These are phyloP conservation scores for Trifolium dubium DNA, from an alignment of 306 rosid genomes.

Conservation along the genomic window DNA sequence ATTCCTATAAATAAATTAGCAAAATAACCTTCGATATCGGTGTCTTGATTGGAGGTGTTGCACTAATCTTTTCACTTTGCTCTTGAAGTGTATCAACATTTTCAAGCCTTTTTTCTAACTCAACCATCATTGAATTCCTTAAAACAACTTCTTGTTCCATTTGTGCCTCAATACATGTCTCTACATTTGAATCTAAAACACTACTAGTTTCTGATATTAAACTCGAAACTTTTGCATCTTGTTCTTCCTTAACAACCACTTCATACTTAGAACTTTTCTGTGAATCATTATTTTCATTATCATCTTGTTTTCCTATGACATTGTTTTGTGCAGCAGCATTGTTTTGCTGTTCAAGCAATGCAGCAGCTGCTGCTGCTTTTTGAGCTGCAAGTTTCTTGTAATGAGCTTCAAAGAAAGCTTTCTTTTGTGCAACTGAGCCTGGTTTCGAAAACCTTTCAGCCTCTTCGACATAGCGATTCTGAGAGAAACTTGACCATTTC, in stretches of 20 bases:
- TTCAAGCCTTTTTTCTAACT: conserved; percentile 45
- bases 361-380: conserved; percentile 62
- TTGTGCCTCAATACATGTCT: conserved; percentile 35
- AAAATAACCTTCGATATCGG: conserved; percentile 54
- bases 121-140: conserved; percentile 49
- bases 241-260: conserved; percentile 42
- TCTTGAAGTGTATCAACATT: conserved; percentile 43
- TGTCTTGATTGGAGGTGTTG: conserved; percentile 51
- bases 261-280: conserved; percentile 39
- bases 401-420: conserved; percentile 99
- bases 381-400: conserved; percentile 94
- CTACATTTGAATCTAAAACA: conserved; percentile 36
- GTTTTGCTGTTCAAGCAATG: conserved; percentile 78
- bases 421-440: conserved; percentile 96
- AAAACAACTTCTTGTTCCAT: conserved; percentile 39
- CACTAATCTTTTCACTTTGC: conserved; percentile 46
- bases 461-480: conserved; percentile 93
- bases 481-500: conserved; percentile 83
- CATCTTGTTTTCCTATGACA: conserved; percentile 32
- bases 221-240: conserved; percentile 36
- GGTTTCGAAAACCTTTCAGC: conserved; percentile 83
- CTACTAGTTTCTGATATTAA: background rate
- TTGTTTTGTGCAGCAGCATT: conserved; percentile 46
- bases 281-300: conserved; percentile 1
- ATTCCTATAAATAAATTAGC: background rate